Base-by-base conservation (phyloP, 129 eudicot genomes). In the Sambucus nigra region DNA sequence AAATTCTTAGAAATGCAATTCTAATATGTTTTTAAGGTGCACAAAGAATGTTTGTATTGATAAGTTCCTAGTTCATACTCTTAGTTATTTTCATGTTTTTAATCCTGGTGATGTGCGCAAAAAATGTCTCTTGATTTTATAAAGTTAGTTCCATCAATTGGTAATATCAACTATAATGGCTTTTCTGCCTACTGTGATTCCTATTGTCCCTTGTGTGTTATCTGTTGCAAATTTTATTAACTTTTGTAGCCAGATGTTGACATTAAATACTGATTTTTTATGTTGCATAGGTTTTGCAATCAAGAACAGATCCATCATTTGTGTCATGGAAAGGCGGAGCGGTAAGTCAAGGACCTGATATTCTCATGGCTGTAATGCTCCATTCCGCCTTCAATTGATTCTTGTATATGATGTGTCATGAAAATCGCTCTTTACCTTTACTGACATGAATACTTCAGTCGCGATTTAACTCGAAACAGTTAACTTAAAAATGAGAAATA, bases 321-420 rank as follows among this genome's bases (percentile, higher is more conserved):
- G 94, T 80, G 53, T 52, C 98, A 49, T 91, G 98, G 98, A 85
- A 89, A 74, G 98, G 95, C 17, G 95, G 94, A 58, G 98, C 81
- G 14, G 98, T 91, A 79, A 80, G 96, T 83, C 18, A 9, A 61
- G 19, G 15, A n/a, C 26, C 24, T 9, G 14, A 3, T 16, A 19
- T 25, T 26, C 23, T 50, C 19, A 22, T 14, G 15, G 7, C 7
- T 42, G n/a, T 15, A 13, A 42, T 45, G 13, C 50, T 45, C 50
- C 50, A 45, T 18, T 45, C 38, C 10, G 19, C 50, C 13, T n/a
- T 22, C 50, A n/a, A n/a, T 45, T 5, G 25, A 18, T 45, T 45
- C 24, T 18, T 45, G 7, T 45, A 45, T 3, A 24, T 0, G 16
- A 24, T 1, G 21, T 0, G 7, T 45, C n/a, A n/a, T n/a, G n/a